These are phyloP conservation scores for Dryadomyces quercivorus DNA, from an alignment of 2,329 filamentous ascomycete species.

Conservation along the genomic window DNA sequence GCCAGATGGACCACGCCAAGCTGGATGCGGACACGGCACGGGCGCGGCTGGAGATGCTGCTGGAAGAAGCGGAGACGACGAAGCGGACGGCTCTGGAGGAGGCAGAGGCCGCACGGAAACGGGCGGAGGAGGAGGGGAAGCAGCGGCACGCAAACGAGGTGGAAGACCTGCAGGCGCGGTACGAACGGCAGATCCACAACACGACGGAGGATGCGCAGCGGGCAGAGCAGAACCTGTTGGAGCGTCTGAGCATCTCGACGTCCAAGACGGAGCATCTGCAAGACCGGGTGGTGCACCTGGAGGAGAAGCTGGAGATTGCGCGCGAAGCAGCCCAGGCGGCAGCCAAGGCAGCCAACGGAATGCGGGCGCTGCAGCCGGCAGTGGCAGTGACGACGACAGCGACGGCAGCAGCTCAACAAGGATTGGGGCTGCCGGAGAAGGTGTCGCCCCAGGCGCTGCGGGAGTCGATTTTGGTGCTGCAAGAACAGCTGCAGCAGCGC, in stretches of 20 bases:
- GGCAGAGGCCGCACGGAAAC: constrained; percentile 21
- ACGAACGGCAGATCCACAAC: constrained; percentile 62
- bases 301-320: constrained; percentile 84
- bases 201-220: constrained; percentile 71
- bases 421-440: constrained; percentile 57
- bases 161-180: constrained; percentile 63
- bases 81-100: constrained; percentile 24
- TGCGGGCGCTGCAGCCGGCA: constrained; percentile 2
- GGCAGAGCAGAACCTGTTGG: constrained; percentile 65
- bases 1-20: constrained; percentile 64
- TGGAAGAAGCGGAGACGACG: constrained; percentile 66
- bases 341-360: constrained; percentile 54
- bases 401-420: constrained; percentile 24
- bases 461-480: constrained; percentile 90
- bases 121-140: constrained; percentile 35
- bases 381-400: constrained; percentile 4
- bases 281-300: constrained; percentile 71
- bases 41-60: constrained; percentile 69
- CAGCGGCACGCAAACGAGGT: constrained; percentile 55
- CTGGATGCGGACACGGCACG: constrained; percentile 72
- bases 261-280: constrained; percentile 78
- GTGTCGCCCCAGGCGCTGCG: constrained; percentile 89
- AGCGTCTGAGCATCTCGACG: constrained; percentile 69
- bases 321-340: constrained; percentile 79
- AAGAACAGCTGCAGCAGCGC: constrained; percentile 91